phyloP scores from a whole-genome alignment of 495 filamentous ascomycete genomes.

The Apiosordaria backusii region DNA sequence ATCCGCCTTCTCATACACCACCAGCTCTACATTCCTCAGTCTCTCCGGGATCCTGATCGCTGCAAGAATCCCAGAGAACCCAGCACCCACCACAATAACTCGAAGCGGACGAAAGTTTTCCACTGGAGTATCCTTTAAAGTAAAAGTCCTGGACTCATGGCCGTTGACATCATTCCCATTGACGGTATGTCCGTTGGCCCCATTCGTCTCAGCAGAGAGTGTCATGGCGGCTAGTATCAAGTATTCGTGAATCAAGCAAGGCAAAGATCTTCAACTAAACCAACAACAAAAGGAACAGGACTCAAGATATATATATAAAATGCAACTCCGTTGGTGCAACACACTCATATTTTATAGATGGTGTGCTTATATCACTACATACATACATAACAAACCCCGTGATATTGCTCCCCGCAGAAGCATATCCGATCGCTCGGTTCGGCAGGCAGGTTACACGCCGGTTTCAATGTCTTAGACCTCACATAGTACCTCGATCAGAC shows the following conservation, averaged over 20 bases:
- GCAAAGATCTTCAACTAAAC: neutral
- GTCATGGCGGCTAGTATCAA: neutral
- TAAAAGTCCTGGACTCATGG: slow-evolving; percentile 16
- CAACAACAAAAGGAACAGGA: neutral
- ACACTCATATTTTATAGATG: neutral
- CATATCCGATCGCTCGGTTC: neutral
- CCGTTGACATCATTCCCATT: neutral
- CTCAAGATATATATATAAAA: neutral
- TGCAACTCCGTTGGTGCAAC: neutral
- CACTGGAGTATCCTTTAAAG: slow-evolving; percentile 40
- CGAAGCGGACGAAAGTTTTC: slow-evolving; percentile 46
- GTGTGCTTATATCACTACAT: neutral
- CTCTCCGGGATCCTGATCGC: slow-evolving; percentile 44
- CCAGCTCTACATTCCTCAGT: slow-evolving; percentile 40
- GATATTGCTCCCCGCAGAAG: neutral
- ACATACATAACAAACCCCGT: neutral
- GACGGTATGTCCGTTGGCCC: neutral
- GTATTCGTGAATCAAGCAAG: neutral
- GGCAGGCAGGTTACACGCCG: neutral
- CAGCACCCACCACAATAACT: slow-evolving; percentile 48
- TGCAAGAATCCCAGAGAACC: slow-evolving; percentile 47
- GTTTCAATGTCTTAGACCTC: neutral
- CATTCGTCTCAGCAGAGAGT: slow-evolving; percentile 3
- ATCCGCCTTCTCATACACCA: slow-evolving; percentile 45
- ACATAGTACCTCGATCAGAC: neutral